Evolutionary conservation across 176 grass and related monocot genomes (phyloP).

Genomic region (Zoysia japonica): DNA sequence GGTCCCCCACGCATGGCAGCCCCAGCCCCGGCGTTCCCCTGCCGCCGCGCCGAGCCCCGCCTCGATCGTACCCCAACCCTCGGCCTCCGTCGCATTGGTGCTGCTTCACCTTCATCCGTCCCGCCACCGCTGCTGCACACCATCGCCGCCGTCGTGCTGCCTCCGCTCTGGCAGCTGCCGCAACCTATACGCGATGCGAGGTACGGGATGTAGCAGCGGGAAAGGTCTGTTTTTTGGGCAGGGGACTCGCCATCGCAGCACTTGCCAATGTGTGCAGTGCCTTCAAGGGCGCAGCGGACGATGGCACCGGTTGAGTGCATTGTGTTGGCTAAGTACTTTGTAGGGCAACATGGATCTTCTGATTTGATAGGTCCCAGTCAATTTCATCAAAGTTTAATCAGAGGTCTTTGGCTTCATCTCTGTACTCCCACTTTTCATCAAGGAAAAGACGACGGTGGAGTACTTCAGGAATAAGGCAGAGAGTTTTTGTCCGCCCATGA

Average conservation of each 20-base stretch:
- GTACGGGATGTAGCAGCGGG: constrained; percentile 11
- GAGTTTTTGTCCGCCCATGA: constrained; percentile 46
- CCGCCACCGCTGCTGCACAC: no score
- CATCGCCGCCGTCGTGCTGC: no score
- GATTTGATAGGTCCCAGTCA: constrained; percentile 42
- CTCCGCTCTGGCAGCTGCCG: no score
- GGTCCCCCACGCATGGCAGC: no score
- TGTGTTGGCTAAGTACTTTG: constrained; percentile 48
- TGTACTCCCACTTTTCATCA: constrained; percentile 46
- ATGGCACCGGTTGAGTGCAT: constrained; percentile 35
- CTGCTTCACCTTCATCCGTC: no score
- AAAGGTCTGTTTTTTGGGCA: constrained; percentile 41
- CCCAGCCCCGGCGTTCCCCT: no score
- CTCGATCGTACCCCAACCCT: no score
- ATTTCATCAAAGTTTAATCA: constrained; percentile 49
- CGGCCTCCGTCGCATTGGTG: no score
- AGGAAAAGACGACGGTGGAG: constrained; percentile 37
- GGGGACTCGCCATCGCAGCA: constrained; percentile 40
- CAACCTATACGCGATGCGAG: no score
- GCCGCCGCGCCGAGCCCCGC: no score
- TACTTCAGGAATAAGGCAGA: constrained; percentile 59
- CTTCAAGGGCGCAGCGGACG: not conserved
- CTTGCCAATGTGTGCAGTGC: constrained; percentile 42
- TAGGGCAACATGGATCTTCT: constrained; percentile 49
- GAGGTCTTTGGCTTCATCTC: constrained; percentile 44